Evolutionary conservation across 768 basidiomycete species (phyloP), one percentile per base, ranked within the genome.

Genomic region (Clitopilus hobsonii): DNA sequence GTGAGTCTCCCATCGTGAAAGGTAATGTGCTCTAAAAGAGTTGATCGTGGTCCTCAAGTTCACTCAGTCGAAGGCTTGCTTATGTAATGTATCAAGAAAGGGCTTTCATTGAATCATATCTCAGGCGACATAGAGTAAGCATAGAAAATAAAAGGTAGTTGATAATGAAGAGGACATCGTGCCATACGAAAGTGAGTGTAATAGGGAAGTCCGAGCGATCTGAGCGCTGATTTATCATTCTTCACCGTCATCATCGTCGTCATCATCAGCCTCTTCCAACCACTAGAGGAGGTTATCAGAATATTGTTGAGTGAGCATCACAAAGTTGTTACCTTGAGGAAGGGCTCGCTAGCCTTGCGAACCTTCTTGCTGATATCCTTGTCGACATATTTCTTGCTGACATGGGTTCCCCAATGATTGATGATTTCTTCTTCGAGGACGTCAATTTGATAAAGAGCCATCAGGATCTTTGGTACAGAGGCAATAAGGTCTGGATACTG

Each of bases 321-420:
- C 24, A 54, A 20, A 25, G 25, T 16, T 63, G 77, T 49, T 59
- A 90, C 90, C 80, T 94, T 94, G 66, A 98, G 74, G 78, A 98
- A 98, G 0, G 95, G 94, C 68, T 92, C 94, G 60, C 90, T 89
- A 11, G 94, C 94, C 77, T 95, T 96, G 63, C 95, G 80, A 51
- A 99, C 94, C 72, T 85, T 94, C 83, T 98, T 98, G 70, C 89
- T 91, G 47, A 83, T 88, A 24, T 98, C 94, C 72, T 89, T 94
- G 71, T 96, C 91, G 45, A 94, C 91, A 66, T 93, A 96, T 75
- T 98, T 97, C 80, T 90, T 96, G 73, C 88, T 91, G 67, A 94
- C 92, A 62, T 96, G 94, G 3, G 92, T 96, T 7, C 94, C 94
- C 96, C 94, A 98, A 59, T 94, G 85, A 8, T 78, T 84, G 50